These are phyloP conservation scores for Zymoseptoria tritici DNA, from an alignment of 2,329 filamentous ascomycete genomes.

Conservation along the genomic window DNA sequence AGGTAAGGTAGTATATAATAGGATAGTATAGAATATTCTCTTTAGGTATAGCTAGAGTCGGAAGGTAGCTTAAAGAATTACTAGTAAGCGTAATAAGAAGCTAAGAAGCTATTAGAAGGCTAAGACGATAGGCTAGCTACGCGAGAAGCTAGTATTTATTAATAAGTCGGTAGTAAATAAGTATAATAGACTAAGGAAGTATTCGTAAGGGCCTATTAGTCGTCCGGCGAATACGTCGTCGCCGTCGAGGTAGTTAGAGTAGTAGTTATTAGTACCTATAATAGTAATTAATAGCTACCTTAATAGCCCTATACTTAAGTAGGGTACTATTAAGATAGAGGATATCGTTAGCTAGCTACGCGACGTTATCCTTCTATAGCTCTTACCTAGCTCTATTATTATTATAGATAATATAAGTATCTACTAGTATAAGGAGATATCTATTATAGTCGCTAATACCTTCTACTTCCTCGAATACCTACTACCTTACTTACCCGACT, in stretches of 20 bases:
- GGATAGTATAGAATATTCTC: too few relatives aligned
- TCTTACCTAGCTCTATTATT: not conserved
- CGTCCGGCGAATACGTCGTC: not conserved
- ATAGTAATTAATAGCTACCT: not conserved
- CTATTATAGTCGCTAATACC: not conserved
- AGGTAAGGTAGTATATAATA: not conserved
- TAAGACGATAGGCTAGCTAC: not conserved
- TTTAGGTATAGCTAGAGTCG: not conserved
- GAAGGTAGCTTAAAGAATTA: not conserved
- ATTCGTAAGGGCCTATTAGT: not conserved
- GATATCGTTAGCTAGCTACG: not conserved
- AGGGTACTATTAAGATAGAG: not conserved
- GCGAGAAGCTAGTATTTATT: constrained; percentile 1
- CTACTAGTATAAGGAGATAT: not conserved
- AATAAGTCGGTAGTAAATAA: not conserved
- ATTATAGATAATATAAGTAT: constrained; percentile 1
- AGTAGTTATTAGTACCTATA: not conserved
- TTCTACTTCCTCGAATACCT: not conserved
- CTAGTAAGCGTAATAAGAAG: not conserved
- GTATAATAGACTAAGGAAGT: not conserved
- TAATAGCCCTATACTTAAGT: not conserved
- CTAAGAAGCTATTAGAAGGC: not conserved
- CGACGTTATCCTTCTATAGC: not conserved
- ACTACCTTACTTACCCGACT: not conserved
- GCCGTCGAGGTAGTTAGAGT: not conserved